phyloP scores from a whole-genome alignment of 176 grass and related monocot species.

The Calamus simplicifolius region DNA sequence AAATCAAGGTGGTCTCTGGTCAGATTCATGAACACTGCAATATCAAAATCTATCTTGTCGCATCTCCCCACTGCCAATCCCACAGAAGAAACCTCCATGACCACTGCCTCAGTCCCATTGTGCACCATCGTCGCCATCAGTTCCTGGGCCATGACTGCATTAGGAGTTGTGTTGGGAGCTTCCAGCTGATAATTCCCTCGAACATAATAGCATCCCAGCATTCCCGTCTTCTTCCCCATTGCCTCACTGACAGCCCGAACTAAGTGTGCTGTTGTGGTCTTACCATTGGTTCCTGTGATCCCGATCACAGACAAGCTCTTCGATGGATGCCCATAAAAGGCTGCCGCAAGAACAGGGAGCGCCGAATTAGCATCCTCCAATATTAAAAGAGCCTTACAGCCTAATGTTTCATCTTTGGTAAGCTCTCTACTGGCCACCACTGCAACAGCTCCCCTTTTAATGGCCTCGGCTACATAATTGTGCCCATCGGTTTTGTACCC shows the following conservation, averaged over 20 bases:
- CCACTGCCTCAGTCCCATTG: slow-evolving; percentile 73
- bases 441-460: slow-evolving; percentile 76
- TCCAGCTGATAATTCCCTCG: slow-evolving; percentile 55
- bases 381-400: slow-evolving; percentile 75
- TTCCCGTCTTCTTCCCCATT: slow-evolving; percentile 64
- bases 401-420: slow-evolving; percentile 74
- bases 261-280: slow-evolving; percentile 53
- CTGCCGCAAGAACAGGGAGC: slow-evolving; percentile 50
- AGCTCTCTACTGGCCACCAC: slow-evolving; percentile 75
- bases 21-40: slow-evolving; percentile 78
- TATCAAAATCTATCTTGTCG: slow-evolving; percentile 74
- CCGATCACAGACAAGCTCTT: slow-evolving; percentile 56
- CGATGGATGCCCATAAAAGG: slow-evolving; percentile 67
- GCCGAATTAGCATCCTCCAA: slow-evolving; percentile 53
- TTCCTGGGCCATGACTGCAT: slow-evolving; percentile 62
- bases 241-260: slow-evolving; percentile 81
- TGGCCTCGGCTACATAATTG: slow-evolving; percentile 57
- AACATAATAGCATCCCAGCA: slow-evolving; percentile 63
- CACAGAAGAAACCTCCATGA: slow-evolving; percentile 57
- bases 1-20: slow-evolving; percentile 38
- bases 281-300: slow-evolving; percentile 53
- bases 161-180: slow-evolving; percentile 24
- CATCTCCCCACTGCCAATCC: slow-evolving; percentile 31
- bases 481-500: slow-evolving; percentile 33
- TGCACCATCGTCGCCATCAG: slow-evolving; percentile 84